A percentile compares a stretch with the other conserved stretches of the same genome.
phyloP scores from a whole-genome alignment of 2,329 filamentous ascomycete genomes.

The Diaporthe sp. region DNA sequence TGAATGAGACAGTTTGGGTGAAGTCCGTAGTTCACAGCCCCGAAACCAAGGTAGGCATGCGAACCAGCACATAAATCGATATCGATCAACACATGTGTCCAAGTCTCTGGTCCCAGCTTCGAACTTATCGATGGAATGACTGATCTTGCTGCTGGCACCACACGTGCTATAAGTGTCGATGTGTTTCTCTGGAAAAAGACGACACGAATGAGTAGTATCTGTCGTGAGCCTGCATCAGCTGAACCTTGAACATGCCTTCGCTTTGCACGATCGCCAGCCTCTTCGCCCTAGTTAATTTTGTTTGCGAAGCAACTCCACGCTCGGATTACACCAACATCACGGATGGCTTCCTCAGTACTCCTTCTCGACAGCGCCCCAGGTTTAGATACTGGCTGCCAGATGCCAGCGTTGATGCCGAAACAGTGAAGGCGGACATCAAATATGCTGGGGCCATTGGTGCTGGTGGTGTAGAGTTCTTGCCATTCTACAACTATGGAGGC shows the following conservation, averaged over 20 bases:
- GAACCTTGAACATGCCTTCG: not conserved
- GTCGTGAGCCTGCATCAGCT: not conserved
- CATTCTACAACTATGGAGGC: slow-evolving; percentile 11
- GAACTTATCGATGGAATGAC: not conserved
- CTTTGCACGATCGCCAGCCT: not conserved
- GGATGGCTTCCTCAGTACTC: not conserved
- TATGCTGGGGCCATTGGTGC: not conserved
- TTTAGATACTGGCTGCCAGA: slow-evolving; percentile 23
- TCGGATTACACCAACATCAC: not conserved
- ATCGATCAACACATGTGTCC: not conserved
- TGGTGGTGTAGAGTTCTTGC: slow-evolving; percentile 6
- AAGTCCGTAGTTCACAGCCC: not conserved
- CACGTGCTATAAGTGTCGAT: not conserved
- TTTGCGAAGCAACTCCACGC: not conserved
- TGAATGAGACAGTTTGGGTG: not conserved
- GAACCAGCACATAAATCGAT: not conserved
- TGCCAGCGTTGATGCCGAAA: not conserved
- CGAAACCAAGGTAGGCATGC: not conserved
- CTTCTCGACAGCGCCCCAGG: not conserved
- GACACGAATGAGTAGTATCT: too few species aligned
- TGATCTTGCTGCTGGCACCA: not conserved
- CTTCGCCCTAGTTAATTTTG: not conserved
- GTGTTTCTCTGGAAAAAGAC: not conserved
- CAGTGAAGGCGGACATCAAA: not conserved
- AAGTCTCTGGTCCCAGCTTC: not conserved